These are phyloP conservation scores for Globisporangium emineosum DNA, from an alignment of 352 stramenopile genomes.

Conservation along the genomic window DNA sequence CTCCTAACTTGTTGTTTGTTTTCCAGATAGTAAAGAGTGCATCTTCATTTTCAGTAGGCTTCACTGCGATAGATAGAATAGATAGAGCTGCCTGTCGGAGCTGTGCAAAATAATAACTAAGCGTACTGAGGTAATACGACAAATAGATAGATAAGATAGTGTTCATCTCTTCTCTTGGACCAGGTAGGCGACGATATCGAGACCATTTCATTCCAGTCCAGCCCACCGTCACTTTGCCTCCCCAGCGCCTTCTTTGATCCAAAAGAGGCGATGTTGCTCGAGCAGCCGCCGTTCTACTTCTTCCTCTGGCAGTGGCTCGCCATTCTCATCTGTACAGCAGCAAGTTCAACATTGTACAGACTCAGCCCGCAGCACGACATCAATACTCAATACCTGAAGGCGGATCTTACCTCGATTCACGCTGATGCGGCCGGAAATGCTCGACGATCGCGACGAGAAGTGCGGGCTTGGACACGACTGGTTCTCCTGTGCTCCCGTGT, in stretches of 20 bases:
- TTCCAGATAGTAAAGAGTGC: neutral
- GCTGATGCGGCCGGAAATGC: conserved; percentile 49
- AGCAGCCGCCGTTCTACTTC: conserved; percentile 49
- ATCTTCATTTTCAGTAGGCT: conserved; percentile 10
- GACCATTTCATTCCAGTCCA: neutral
- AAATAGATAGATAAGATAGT: neutral
- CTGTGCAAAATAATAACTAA: conserved; percentile 14
- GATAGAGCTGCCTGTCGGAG: conserved; percentile 7
- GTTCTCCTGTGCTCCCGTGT: neutral
- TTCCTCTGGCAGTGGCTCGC: conserved; percentile 21
- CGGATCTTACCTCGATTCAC: conserved; percentile 40
- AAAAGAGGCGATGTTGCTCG: conserved; percentile 72
- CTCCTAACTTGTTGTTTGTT: neutral
- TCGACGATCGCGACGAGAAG: conserved; percentile 66
- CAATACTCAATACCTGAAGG: no score
- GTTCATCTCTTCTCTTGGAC: no score
- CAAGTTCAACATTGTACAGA: neutral
- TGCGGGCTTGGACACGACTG: conserved; percentile 54
- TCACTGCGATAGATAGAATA: conserved; percentile 14
- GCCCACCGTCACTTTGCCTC: conserved; percentile 15
- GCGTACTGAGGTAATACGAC: neutral
- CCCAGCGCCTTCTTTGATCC: conserved; percentile 62
- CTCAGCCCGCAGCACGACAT: no score
- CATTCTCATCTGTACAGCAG: conserved; percentile 15
- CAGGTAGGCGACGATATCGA: no score